Evolutionary conservation across 352 stramenopile species (phyloP).

Genomic region (Pythium angustatum): DNA sequence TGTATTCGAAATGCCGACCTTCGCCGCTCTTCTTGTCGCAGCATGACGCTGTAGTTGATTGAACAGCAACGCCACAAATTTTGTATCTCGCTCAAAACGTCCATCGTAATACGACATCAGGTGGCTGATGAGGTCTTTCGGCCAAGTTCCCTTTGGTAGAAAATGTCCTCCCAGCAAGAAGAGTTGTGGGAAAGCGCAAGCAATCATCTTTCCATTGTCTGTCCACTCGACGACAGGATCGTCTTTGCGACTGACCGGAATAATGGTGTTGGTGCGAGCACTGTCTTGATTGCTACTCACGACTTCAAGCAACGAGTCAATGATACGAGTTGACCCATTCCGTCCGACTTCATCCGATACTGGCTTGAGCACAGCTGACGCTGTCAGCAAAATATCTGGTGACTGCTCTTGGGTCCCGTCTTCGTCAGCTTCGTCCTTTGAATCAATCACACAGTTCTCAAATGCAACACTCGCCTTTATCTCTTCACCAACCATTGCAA

Average conservation of each 20-base stretch:
- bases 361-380: too few relatives aligned
- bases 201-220: conserved; percentile 9
- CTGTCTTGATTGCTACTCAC: too few relatives aligned
- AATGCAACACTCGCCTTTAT: too few relatives aligned
- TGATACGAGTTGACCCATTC: too few relatives aligned
- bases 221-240: conserved; percentile 14
- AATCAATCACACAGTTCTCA: background rate
- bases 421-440: background rate
- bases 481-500: too few relatives aligned
- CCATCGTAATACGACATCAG: conserved; percentile 17
- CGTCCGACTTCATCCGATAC: too few relatives aligned
- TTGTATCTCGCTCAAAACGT: conserved; percentile 6
- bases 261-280: background rate
- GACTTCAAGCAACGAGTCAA: background rate
- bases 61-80: conserved; percentile 10
- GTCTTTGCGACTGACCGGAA: background rate
- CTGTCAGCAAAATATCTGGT: too few relatives aligned
- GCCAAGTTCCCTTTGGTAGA: background rate
- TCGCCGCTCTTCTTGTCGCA: conserved; percentile 4
- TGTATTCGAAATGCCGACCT: conserved; percentile 2
- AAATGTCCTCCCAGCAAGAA: conserved; percentile 4
- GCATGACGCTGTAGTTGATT: conserved; percentile 19
- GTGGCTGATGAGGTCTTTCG: background rate
- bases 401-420: too few relatives aligned
- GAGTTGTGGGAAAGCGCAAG: conserved; percentile 5